These are phyloP conservation scores for Diutina catenulata DNA, from an alignment of 1,139 yeast species.

Conservation along the genomic window DNA sequence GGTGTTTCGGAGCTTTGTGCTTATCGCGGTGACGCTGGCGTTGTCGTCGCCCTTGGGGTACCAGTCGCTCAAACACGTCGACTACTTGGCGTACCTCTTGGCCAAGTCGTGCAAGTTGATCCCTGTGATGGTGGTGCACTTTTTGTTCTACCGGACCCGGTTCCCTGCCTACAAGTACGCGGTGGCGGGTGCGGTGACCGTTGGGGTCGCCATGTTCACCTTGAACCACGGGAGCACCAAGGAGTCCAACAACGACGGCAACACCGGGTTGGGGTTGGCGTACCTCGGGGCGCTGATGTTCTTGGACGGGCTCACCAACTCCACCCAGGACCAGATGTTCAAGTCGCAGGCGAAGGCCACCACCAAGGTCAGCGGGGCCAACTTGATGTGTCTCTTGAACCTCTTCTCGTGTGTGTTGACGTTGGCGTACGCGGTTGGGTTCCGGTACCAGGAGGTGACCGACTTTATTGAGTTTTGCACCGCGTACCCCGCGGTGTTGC, in stretches of 20 bases:
- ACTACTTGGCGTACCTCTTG: slow-evolving; percentile 69
- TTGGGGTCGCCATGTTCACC: slow-evolving; percentile 76
- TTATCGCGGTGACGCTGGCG: slow-evolving; percentile 72
- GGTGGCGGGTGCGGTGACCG: slow-evolving; percentile 66
- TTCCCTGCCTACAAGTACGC: slow-evolving; percentile 69
- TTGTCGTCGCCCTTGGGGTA: slow-evolving; percentile 74
- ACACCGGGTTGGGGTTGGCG: slow-evolving; percentile 41
- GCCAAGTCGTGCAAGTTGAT: slow-evolving; percentile 91
- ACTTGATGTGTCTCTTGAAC: slow-evolving; percentile 77
- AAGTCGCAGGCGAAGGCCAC: slow-evolving; percentile 17
- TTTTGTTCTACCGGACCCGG: slow-evolving; percentile 54
- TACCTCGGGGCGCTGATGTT: slow-evolving; percentile 54
- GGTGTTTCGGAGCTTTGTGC: slow-evolving; percentile 29
- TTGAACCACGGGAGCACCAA: slow-evolving; percentile 20
- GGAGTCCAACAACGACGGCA: slow-evolving; percentile 26
- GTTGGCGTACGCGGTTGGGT: slow-evolving; percentile 26
- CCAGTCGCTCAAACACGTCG: slow-evolving; percentile 68
- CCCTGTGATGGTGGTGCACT: slow-evolving; percentile 83
- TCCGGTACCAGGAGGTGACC: slow-evolving; percentile 35
- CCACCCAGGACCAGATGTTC: slow-evolving; percentile 84
- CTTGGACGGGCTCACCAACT: slow-evolving; percentile 84
- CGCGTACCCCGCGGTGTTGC: slow-evolving; percentile 28
- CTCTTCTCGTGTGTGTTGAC: slow-evolving; percentile 36
- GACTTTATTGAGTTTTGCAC: slow-evolving; percentile 37
- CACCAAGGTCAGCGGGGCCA: slow-evolving; percentile 50